Percentiles rank a stretch among this genome's conserved stretches.
Conservation (phyloP, 148 eudicot species). For the Polygonum maritimum region DNA sequence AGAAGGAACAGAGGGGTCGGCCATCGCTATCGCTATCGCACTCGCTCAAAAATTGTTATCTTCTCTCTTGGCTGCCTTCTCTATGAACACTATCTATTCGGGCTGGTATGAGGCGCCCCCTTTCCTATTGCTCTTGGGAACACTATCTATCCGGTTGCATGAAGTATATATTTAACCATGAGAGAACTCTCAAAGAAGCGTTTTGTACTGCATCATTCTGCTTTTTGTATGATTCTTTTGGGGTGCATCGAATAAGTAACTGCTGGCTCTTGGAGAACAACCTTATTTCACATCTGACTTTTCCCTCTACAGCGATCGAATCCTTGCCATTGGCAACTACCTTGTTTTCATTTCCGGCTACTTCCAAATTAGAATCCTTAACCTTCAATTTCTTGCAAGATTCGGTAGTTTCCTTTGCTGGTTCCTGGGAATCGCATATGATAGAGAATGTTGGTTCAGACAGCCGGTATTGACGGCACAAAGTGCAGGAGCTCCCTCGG, state of each 20-base stretch:
- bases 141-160: constrained; percentile 38
- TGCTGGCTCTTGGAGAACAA: constrained; percentile 60
- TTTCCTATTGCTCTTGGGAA: not conserved
- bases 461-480: constrained; percentile 76
- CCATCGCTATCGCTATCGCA: constrained; percentile 27
- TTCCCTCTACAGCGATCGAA: constrained; percentile 18
- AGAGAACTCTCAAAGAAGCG: constrained; percentile 60
- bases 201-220: constrained; percentile 79
- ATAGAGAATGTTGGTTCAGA: constrained; percentile 64
- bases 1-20: constrained; percentile 16
- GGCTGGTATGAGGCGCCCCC: not conserved
- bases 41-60: not conserved
- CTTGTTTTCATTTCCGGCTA: constrained; percentile 16
- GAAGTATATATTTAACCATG: constrained; percentile 58
- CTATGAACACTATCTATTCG: not conserved
- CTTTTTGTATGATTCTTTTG: constrained; percentile 55
- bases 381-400: constrained; percentile 31
- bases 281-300: constrained; percentile 56
- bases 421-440: constrained; percentile 20
- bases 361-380: constrained; percentile 13
- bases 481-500: constrained; percentile 78
- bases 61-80: not conserved
- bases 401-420: constrained; percentile 23
- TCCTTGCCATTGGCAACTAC: constrained; percentile 14
- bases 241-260: constrained; percentile 50